Base-by-base conservation (phyloP, 306 rosid species). In the Corylus avellana region DNA sequence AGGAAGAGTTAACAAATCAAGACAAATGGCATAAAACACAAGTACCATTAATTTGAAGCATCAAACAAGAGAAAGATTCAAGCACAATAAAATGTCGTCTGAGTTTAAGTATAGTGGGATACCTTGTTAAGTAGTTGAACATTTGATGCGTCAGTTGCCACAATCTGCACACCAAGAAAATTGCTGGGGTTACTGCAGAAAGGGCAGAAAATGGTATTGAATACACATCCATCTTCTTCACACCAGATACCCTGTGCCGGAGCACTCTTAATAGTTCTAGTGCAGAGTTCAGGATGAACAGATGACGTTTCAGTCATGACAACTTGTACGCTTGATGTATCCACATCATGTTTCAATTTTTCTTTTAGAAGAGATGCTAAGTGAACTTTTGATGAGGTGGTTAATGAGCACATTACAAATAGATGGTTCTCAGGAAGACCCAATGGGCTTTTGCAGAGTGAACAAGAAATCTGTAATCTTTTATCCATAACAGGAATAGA, bases 191-290 rank as follows among this genome's bases (percentile, higher is more conserved):
- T 83, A 72, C 66, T 70, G 85, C 98, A 94, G 88, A 90, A 92
- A 81, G 97, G 97, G 78, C 98, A 94, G 80, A 87, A 84, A 69
- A 92, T 73, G 69, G 85, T 55, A 61, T 86, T 85, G 85, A 86
- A 92, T 76, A 94, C 98, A 68, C 95, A 92, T 49, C 98, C 98
- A 80, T 92, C 98, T 82, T 91, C 92, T 72, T 77, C 86, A 79
- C 91, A 87, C 98, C 98, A 94, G 76, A 86, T 82, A 56, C 95
- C 91, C 77, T 80, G 87, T 57, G 86, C 91, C 6, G 75, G 67
- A 76, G 80, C 72, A 78, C 81, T 79, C 53, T 75, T 79, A 61
- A 78, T 75, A 75, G 77, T 81, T 75, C 86, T 80, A 61, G 76
- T 77, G 58, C 68, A 83, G 78, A 92, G 77, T 46, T 81, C 87